Conservation (phyloP, 83 land plant genomes). For the Isoetes engelmannii region DNA sequence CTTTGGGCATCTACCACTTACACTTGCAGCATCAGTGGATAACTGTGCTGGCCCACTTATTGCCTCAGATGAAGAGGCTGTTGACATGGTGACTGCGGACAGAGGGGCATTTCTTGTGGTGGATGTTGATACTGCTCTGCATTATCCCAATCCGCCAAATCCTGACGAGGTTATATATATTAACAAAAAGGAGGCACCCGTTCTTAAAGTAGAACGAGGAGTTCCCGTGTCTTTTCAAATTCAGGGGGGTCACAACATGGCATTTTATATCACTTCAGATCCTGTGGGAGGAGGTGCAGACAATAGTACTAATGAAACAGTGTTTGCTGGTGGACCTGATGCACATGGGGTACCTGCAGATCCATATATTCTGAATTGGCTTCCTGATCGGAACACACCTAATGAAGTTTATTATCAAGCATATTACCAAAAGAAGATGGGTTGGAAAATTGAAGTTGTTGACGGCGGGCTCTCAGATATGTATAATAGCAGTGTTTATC, state of each 20-base stretch:
- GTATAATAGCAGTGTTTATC: slow-evolving; percentile 85
- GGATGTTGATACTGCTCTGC: slow-evolving; percentile 49
- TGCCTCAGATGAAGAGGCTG: slow-evolving; percentile 68
- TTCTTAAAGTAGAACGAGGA: slow-evolving; percentile 86
- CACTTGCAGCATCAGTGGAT: slow-evolving; percentile 45
- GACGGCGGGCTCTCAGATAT: slow-evolving; percentile 96
- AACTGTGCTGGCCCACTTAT: slow-evolving; percentile 77
- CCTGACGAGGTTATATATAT: slow-evolving; percentile 85
- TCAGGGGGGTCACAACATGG: slow-evolving; percentile 96
- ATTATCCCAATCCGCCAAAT: slow-evolving; percentile 91
- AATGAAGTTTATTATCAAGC: slow-evolving; percentile 87
- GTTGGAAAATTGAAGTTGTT: slow-evolving; percentile 93
- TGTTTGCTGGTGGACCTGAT: slow-evolving; percentile 81
- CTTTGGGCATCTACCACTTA: slow-evolving; percentile 56
- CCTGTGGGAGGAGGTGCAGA: slow-evolving; percentile 77
- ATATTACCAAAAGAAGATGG: slow-evolving; percentile 71
- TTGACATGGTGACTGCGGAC: slow-evolving; percentile 70
- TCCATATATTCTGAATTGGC: slow-evolving; percentile 66
- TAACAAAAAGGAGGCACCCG: slow-evolving; percentile 90
- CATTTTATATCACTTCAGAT: slow-evolving; percentile 81
- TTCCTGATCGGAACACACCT: slow-evolving; percentile 89
- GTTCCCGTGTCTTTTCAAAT: slow-evolving; percentile 81
- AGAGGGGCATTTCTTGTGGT: slow-evolving; percentile 63
- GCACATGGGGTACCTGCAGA: slow-evolving; percentile 78
- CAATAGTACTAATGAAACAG: slow-evolving; percentile 28